Base-by-base conservation (phyloP, 176 grass and related monocot species). In the Carex scoparia region DNA sequence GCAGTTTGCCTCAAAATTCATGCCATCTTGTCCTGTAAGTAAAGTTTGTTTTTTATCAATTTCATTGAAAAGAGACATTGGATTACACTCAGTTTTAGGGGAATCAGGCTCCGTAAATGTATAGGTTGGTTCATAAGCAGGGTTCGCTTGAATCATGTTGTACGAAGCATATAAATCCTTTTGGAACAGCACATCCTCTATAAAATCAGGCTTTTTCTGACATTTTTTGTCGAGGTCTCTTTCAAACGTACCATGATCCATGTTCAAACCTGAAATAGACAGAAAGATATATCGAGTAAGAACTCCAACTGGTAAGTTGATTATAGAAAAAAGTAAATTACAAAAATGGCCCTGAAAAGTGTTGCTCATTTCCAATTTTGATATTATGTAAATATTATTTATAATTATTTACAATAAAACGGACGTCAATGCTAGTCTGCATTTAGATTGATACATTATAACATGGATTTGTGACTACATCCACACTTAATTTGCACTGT, bases 121-220 rank as follows among this genome's bases (percentile, higher is more conserved):
- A 42, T 71, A 71, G 68, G 38, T 71, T 10, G 68, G 37, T n/a
- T 71, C 38, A 6, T 71, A 42, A 44, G 14, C 35, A n/a, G 68
- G 35, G 35, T 46, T 19, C 15, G 35, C 68, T 46, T 44, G 15
- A 19, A 71, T 71, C 13, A 46, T 42, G 18, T 44, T 44, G 16
- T 71, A 71, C 3, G 68, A 71, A 42, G 38, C 37, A 46, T 46
- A 71, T 16, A 71, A 42, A 19, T 71, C 37, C 44, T 71, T 71
- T 18, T 71, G 68, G 16, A 71, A 46, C 68, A 71, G 38, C 16
- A 71, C 68, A 71, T 71, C 68, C 15, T 71, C 68, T 42, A 71
- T 71, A 6, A 71, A 71, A 71, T 71, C 68, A 71, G 68, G 15
- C 38, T 19, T 71, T 9, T 42, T 46, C 68, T 18, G 4, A 71